Evolutionary conservation across 495 filamentous ascomycete genomes (phyloP).

Genomic region (Penicillium taxi): DNA sequence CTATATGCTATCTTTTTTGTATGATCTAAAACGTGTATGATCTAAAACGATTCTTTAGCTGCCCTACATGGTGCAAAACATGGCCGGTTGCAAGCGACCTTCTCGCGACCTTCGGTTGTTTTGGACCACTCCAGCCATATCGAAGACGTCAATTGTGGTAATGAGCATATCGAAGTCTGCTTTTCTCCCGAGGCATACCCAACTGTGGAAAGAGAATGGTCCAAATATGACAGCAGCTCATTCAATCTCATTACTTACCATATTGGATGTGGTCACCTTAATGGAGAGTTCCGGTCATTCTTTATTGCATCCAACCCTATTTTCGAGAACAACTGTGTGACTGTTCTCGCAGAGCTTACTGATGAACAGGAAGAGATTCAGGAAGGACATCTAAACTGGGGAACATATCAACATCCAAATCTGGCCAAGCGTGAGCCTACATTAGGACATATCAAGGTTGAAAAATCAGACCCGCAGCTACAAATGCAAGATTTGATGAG

Average conservation of each 20-base stretch:
- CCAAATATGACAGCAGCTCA: background rate
- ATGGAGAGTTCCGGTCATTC: background rate
- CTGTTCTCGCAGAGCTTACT: background rate
- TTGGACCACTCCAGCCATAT: constrained; percentile 4
- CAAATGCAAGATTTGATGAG: too few relatives aligned
- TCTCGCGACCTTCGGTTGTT: background rate
- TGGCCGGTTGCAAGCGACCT: constrained; percentile 1
- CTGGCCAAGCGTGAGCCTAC: background rate
- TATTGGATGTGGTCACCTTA: background rate
- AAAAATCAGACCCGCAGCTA: background rate
- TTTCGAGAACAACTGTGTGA: background rate
- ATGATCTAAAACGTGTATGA: background rate
- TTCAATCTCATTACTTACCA: constrained; percentile 4
- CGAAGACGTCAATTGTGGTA: background rate
- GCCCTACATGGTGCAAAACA: constrained; percentile 6
- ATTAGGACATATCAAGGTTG: background rate
- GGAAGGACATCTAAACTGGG: background rate
- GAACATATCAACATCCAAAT: constrained; percentile 1
- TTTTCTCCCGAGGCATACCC: background rate
- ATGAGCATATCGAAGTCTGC: constrained; percentile 1
- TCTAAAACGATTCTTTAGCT: background rate
- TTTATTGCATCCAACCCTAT: constrained; percentile 1
- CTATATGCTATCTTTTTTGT: too few relatives aligned
- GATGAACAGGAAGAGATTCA: constrained; percentile 1
- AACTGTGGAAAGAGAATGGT: background rate